Evolutionary conservation across 495 filamentous ascomycete genomes (phyloP), one percentile per base, ranked within the genome.

Genomic region (Poronia punctata): DNA sequence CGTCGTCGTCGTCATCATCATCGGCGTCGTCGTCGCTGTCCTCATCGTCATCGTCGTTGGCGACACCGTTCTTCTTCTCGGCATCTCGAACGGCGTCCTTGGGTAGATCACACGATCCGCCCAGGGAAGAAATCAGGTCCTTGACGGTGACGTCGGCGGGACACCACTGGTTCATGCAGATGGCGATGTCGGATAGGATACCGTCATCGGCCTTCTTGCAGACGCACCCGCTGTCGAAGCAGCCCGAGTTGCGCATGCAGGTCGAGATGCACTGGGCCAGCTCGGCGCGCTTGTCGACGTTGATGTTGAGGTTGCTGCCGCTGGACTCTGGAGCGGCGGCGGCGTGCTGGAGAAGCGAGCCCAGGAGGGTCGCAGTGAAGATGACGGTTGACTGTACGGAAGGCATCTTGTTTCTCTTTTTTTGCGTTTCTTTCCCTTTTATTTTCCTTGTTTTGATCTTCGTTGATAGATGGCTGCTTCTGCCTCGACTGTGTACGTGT

Each of bases 141-240:
- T 36, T 43, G 25, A 50, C 48, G 18, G 50, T 57, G 7, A 59
- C 44, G 24, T 45, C 32, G 14, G 52, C 38, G 22, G 58, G 34
- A 41, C 62, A 66, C 45, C 49, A 50, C 35, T 51, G 51, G 46
- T 57, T 59, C 48, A 64, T 62, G 40, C 62, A 66, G 21, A 58
- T 41, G 4, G 57, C 49, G 18, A 56, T 43, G 40, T 64, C 52
- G 3, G 54, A 53, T 5, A 66, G 46, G 33, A 66, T 57, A 18
- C 40, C 48, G 26, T 46, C 45, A 24, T 46, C 32, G n/a, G 53
- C 52, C 30, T 57, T 54, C 41, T 53, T 47, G 44, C 62, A 66
- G 38, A 66, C 48, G 34, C 62, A 64, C 26, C 54, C 40, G 19
- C 53, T 27, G 25, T 64, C 53, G 27, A 45, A 28, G 46, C 62